Base-by-base conservation (phyloP, 208 protist species). In the Porcisia hertigi region DNA sequence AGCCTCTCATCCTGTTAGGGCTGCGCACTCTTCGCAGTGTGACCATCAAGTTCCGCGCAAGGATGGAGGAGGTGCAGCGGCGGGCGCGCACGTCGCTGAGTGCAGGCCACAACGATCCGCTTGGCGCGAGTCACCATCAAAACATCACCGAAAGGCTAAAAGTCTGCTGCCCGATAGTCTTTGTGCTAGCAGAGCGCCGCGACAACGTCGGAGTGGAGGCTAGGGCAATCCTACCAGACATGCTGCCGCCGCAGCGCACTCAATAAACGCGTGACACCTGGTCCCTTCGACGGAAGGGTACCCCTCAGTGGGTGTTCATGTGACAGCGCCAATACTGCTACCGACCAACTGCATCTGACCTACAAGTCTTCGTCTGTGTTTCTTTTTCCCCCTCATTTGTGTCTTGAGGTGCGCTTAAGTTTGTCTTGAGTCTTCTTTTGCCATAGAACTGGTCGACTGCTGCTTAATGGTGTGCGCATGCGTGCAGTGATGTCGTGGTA, bases 141-240 rank as follows among this genome's bases (percentile, higher is more conserved):
- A 84, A 83, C 58, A 71, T 89, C 20, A 75, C 66, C 43, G 59
- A 77, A 18, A 89, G 83, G 60, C 76, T 95, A 30, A 71, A 78
- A 3, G 60, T 73, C 53, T 88, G 84, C 72, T 73, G 70, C 12
- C 67, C 76, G 20, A 45, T 85, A 3, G 87, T 91, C n/a, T 39
- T 85, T 36, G 73, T 47, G 23, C 70, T 95, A 20, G 71, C 83
- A n/a, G 78, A 86, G 36, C 82, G 85, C 53, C 80, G 82, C 16
- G 91, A 87, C 54, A 73, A 67, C 16, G 80, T 95, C n/a, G 91
- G 89, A 6, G 84, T 82, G 20, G 87, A 88, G 59, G 89, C 88
- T 9, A 71, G 84, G 54, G 81, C 80, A 23, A 57, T 90, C 1
- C 65, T 88, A 11, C 53, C 65, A 59, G 88, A 95, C 18, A 58